phyloP scores from a whole-genome alignment of 441 rosid species.

The Pelargonium cotyledonis region DNA sequence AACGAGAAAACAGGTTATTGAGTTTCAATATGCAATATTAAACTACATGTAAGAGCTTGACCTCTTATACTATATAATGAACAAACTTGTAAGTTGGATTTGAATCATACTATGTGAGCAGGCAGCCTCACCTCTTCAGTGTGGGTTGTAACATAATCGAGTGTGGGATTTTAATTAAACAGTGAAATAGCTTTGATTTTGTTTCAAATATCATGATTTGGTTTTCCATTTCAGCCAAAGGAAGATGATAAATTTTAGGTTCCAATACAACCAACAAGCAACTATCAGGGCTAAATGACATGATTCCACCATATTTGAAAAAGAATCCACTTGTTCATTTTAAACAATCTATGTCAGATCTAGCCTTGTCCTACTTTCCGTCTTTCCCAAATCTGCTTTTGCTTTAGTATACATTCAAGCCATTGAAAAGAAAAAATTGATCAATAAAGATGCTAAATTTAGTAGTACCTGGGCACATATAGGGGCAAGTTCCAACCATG shows the following conservation, averaged over 20 bases:
- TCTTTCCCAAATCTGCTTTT: not conserved
- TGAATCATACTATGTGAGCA: too few species aligned
- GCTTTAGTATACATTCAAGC: not conserved
- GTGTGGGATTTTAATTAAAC: too few species aligned
- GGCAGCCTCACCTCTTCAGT: too few species aligned
- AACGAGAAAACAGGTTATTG: not conserved
- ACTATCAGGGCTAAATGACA: not conserved
- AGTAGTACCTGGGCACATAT: conserved; percentile 73
- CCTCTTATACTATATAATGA: too few species aligned
- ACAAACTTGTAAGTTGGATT: too few species aligned
- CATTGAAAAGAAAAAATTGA: too few species aligned
- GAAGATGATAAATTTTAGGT: not conserved
- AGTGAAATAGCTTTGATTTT: not conserved
- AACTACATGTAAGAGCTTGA: too few species aligned
- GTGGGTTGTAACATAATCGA: too few species aligned
- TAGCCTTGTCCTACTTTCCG: not conserved
- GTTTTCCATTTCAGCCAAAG: not conserved
- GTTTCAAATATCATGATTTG: not conserved
- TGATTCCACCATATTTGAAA: not conserved
- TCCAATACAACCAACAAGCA: not conserved
- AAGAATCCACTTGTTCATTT: not conserved
- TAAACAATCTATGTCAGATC: not conserved
- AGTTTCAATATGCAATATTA: too few species aligned
- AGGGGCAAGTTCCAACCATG: conserved; percentile 68
- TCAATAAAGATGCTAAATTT: not conserved